Base-by-base conservation (phyloP, 768 basidiomycete species). In the Tulasnella sp. region DNA sequence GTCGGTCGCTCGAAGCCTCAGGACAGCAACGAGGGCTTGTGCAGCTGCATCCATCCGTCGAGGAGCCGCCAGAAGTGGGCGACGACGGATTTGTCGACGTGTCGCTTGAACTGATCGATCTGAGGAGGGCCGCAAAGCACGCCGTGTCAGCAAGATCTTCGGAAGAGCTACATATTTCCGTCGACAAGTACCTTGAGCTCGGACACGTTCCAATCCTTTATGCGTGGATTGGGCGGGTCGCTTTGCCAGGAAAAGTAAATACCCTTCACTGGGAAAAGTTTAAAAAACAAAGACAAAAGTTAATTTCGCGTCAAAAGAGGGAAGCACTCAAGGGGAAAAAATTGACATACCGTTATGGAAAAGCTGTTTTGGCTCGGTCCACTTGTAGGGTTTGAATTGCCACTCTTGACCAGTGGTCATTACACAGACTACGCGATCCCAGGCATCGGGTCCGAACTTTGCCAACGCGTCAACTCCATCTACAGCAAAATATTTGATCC, bases 371-470 rank as follows among this genome's bases (percentile, higher is more conserved):
- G 97, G 97, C 77, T 98, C 95, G 66, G 85, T 89, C 96, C 96
- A 99, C 79, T 96, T 95, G 82, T 98, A 98, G 19, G 92, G 90
- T 72, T 89, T 84, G 81, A 99, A 99, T 79, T 99, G 97, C 97
- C 97, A 98, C 37, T 91, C 90, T 76, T 98, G 96, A 1, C 97
- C 97, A 0, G 97, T 99, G 9, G 97, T 98, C 88, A 97, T 90
- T 17, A 99, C 96, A 75, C 95, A 97, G 4, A 97, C 90, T 5
- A 99, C 97, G 41, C 96, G 87, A 71, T 98, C 95, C 95, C 96
- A 98, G 1, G 94, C 91, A 74, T 97, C 95, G 3, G 90, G 84
- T 5, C 91, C 91, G 75, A 99, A 95, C 80, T 98, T 98, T 39
- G 87, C 85, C 29, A 99, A 82, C 1, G 96, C 94, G 76, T 99